Evolutionary conservation across 768 basidiomycete species (phyloP).

Genomic region (Leucosporidium scottii): DNA sequence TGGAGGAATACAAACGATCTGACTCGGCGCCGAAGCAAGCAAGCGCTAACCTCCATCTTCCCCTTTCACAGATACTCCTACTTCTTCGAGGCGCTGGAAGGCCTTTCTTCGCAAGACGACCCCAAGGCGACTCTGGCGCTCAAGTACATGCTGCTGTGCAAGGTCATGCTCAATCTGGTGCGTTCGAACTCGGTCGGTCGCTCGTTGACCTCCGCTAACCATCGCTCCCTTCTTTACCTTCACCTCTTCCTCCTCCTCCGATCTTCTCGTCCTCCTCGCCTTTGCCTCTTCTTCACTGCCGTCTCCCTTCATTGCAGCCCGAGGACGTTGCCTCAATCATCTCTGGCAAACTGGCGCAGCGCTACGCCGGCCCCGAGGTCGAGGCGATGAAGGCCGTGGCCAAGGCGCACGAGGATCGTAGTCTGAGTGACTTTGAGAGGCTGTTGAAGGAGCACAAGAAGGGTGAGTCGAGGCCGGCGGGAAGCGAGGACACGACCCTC

Average conservation of each 20-base stretch:
- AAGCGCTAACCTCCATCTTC: background rate
- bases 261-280: background rate
- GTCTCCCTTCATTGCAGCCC: constrained; percentile 51
- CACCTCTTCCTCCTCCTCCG: background rate
- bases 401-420: constrained; percentile 83
- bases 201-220: background rate
- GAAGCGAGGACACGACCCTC: no score
- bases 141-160: constrained; percentile 97
- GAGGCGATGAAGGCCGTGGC: constrained; percentile 95
- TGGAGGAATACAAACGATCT: no score
- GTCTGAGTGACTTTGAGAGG: constrained; percentile 80
- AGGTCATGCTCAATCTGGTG: constrained; percentile 94
- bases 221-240: no score
- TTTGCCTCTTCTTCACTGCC: background rate
- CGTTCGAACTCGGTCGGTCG: constrained; percentile 37
- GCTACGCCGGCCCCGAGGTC: constrained; percentile 82
- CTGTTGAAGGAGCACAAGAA: constrained; percentile 78
- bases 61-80: constrained; percentile 61
- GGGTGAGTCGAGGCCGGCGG: constrained; percentile 47
- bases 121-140: constrained; percentile 70
- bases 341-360: constrained; percentile 75
- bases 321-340: constrained; percentile 87
- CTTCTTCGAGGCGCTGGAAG: constrained; percentile 96
- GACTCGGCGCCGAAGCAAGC: no score
- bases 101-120: constrained; percentile 68